Evolutionary conservation across 1,284 basidiomycete species (phyloP).

Genomic region (Moesziomyces sp.): DNA sequence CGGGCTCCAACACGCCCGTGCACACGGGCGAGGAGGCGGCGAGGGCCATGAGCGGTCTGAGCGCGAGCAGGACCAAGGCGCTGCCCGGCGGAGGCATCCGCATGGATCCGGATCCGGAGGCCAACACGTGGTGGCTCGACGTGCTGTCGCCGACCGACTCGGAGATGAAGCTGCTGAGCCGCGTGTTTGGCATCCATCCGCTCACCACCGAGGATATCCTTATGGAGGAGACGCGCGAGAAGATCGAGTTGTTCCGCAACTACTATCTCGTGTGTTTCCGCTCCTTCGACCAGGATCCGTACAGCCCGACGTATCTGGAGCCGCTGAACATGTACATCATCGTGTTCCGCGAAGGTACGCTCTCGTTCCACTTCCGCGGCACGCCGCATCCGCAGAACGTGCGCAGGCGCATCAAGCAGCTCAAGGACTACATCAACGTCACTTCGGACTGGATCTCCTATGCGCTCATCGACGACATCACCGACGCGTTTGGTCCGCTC

Average conservation of each 20-base stretch:
- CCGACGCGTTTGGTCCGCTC: constrained; percentile 97
- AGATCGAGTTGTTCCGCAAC: constrained; percentile 98
- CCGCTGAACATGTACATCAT: constrained; percentile 99
- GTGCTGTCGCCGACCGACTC: constrained; percentile 93
- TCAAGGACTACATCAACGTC: constrained; percentile 98
- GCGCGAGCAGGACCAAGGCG: constrained; percentile 35
- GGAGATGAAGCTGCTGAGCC: constrained; percentile 93
- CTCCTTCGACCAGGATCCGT: constrained; percentile 97
- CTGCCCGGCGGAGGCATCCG: constrained; percentile 60
- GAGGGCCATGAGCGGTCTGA: constrained; percentile 27
- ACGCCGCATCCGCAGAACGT: constrained; percentile 99
- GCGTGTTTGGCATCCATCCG: constrained; percentile 88
- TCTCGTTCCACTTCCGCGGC: constrained; percentile 95
- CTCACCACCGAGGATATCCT: constrained; percentile 99
- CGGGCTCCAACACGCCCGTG: constrained; percentile 57
- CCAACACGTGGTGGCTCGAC: constrained; percentile 97
- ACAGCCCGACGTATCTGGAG: constrained; percentile 96
- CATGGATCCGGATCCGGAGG: constrained; percentile 71
- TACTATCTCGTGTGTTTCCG: constrained; percentile 99
- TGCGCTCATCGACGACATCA: constrained; percentile 99
- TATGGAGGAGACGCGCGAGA: constrained; percentile 99
- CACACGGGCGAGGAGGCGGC: constrained; percentile 22
- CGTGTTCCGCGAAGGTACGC: constrained; percentile 97
- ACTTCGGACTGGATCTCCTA: constrained; percentile 99
- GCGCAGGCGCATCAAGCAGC: constrained; percentile 95